phyloP scores from a whole-genome alignment of 2,329 filamentous ascomycete species.

The Colletotrichum kahawae region DNA sequence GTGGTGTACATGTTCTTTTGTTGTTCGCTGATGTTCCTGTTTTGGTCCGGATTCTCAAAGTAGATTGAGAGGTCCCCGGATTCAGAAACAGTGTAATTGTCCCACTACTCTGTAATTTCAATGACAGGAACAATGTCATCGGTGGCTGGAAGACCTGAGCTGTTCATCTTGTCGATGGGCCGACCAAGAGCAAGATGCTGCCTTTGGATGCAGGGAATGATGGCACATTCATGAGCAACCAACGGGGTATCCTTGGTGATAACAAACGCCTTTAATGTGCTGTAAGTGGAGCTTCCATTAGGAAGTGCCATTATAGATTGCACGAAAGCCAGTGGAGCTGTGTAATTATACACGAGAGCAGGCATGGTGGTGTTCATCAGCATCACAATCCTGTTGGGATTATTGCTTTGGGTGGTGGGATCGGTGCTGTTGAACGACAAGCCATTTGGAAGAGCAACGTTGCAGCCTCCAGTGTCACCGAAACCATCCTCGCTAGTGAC shows the following conservation, averaged over 20 bases:
- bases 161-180: not conserved
- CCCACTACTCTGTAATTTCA: not conserved
- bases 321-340: not conserved
- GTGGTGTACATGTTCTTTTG: not conserved
- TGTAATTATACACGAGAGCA: conserved; percentile 2
- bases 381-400: not conserved
- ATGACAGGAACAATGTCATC: not conserved
- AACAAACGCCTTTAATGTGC: not conserved
- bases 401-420: not conserved
- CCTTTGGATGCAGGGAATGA: not conserved
- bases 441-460: not conserved
- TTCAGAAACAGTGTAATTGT: not conserved
- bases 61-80: not conserved
- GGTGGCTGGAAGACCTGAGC: not conserved
- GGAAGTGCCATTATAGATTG: conserved; percentile 1
- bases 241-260: not conserved
- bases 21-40: not conserved
- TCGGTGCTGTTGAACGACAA: not conserved
- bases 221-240: not conserved
- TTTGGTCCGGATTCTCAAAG: not conserved
- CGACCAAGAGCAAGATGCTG: not conserved
- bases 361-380: not conserved
- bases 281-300: not conserved
- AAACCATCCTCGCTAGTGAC: not conserved
- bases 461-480: not conserved